Conservation (phyloP, 495 filamentous ascomycete species). For the Penicillium simplicissimum region DNA sequence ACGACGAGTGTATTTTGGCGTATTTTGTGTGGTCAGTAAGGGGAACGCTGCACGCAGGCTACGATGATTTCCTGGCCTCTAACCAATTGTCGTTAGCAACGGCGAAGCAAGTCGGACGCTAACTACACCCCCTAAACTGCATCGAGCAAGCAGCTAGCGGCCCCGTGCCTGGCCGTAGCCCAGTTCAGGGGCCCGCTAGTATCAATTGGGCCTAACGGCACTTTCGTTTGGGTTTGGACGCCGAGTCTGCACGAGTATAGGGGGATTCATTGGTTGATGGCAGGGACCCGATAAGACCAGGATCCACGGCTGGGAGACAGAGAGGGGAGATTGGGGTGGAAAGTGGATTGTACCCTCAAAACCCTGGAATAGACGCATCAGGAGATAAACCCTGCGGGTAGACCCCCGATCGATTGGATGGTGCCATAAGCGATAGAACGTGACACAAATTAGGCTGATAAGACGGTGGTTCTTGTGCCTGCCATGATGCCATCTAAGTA, state of each 20-base stretch:
- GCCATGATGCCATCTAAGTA: too few relatives aligned
- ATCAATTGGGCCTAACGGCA: neutral
- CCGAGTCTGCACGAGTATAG: constrained; percentile 5
- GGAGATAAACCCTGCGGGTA: neutral
- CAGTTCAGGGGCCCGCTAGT: neutral
- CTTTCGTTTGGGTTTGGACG: constrained; percentile 1
- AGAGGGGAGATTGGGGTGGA: neutral
- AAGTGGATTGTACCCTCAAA: neutral
- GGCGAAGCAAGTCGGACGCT: constrained; percentile 1
- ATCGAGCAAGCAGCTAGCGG: constrained; percentile 9
- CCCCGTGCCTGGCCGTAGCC: constrained; percentile 23
- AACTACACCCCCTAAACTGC: constrained; percentile 6
- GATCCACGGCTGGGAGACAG: constrained; percentile 11
- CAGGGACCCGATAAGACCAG: constrained; percentile 5
- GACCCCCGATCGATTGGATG: neutral
- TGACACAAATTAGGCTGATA: neutral
- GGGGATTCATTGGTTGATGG: constrained; percentile 3
- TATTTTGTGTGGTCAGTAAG: constrained; percentile 17
- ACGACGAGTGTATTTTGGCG: neutral
- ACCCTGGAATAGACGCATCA: neutral
- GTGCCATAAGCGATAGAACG: neutral
- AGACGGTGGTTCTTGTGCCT: too few relatives aligned
- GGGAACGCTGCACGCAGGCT: constrained; percentile 21
- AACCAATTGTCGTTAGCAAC: constrained; percentile 12
- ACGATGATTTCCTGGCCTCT: constrained; percentile 8